phyloP scores from a whole-genome alignment of 1,284 basidiomycete species.

The Tylopilus orsonianus region DNA sequence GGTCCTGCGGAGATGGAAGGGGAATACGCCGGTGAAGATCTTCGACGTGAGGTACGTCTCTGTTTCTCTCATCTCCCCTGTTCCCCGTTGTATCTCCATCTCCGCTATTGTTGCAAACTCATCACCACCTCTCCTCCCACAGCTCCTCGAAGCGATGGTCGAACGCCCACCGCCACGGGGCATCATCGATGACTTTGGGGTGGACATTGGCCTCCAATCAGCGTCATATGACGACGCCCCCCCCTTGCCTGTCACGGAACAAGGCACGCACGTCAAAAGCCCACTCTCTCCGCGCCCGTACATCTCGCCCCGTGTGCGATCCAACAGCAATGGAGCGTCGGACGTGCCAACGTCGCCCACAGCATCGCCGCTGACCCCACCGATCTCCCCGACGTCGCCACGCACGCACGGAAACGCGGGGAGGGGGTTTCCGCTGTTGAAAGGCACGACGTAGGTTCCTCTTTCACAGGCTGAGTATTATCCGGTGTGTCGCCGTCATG shows the following conservation, averaged over 20 bases:
- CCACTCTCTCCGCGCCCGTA: slow-evolving; percentile 54
- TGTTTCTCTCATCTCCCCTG: not conserved
- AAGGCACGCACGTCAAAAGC: slow-evolving; percentile 3
- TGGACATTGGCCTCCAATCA: slow-evolving; percentile 34
- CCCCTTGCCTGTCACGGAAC: slow-evolving; percentile 16
- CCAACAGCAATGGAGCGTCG: slow-evolving; percentile 4
- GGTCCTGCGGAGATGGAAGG: slow-evolving; percentile 84
- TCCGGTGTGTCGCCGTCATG: no score
- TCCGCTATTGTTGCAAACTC: not conserved
- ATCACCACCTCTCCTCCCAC: slow-evolving; percentile 58
- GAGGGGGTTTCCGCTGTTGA: slow-evolving; percentile 12
- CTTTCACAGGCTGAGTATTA: no score
- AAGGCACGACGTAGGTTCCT: not conserved
- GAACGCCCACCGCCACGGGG: slow-evolving; percentile 52
- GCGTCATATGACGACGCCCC: slow-evolving; percentile 14
- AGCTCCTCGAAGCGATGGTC: slow-evolving; percentile 55
- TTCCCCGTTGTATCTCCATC: not conserved
- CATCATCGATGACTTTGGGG: slow-evolving; percentile 55
- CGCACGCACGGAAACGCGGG: not conserved
- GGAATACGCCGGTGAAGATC: slow-evolving; percentile 79
- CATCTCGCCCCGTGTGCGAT: slow-evolving; percentile 48
- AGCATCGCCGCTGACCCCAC: slow-evolving; percentile 4
- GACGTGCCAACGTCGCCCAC: slow-evolving; percentile 1
- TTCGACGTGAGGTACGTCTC: slow-evolving; percentile 75
- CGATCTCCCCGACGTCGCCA: slow-evolving; percentile 20